Percentiles rank a stretch among this genome's conserved stretches.
These are phyloP conservation scores for Platanus orientalis DNA, from an alignment of 164 flowering plant genomes.

Conservation along the genomic window DNA sequence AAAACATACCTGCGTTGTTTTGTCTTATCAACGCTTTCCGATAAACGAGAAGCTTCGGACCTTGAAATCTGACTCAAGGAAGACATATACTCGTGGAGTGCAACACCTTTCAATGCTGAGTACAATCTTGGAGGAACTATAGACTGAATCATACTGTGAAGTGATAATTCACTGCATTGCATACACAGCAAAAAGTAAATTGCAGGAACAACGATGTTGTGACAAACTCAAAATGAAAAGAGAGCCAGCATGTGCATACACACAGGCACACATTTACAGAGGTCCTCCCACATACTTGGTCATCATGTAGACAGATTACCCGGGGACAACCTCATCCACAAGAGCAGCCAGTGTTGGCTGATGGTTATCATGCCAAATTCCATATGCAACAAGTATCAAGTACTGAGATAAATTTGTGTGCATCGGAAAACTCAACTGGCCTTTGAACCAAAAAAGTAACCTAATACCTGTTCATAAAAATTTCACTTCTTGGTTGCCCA, in stretches of 20 bases:
- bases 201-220: background rate
- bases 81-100: slow-evolving; percentile 69
- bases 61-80: slow-evolving; percentile 63
- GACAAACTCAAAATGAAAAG: background rate
- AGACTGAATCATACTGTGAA: slow-evolving; percentile 35
- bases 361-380: background rate
- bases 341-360: background rate
- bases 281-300: background rate
- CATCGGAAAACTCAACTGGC: background rate
- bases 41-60: slow-evolving; percentile 53
- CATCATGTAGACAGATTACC: background rate
- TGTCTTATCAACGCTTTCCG: slow-evolving; percentile 23
- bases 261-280: background rate
- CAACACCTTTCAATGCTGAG: slow-evolving; percentile 50
- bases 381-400: background rate
- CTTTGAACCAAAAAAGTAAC: background rate
- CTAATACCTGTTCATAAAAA: slow-evolving; percentile 29
- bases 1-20: slow-evolving; percentile 46
- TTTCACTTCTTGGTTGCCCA: slow-evolving; percentile 14
- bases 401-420: no score
- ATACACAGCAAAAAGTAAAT: slow-evolving; percentile 1
- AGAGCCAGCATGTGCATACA: no score
- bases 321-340: background rate
- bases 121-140: slow-evolving; percentile 48
- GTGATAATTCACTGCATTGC: slow-evolving; percentile 42